Evolutionary conservation across 2,329 filamentous ascomycete species (phyloP).

Genomic region (Plectosphaerella cucumerina): DNA sequence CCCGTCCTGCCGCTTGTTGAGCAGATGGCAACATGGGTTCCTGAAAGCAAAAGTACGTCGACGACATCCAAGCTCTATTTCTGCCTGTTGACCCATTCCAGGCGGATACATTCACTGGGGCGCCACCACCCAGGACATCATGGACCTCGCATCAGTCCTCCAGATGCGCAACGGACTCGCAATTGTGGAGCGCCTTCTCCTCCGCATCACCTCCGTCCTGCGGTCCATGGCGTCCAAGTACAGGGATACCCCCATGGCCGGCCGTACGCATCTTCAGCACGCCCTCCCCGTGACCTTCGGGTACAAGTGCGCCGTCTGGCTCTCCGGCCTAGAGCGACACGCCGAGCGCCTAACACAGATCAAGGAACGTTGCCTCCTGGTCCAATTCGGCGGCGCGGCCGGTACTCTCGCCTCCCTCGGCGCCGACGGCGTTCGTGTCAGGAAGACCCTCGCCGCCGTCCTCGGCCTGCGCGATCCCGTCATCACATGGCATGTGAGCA

Average conservation of each 20-base stretch:
- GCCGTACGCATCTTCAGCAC: conserved; percentile 53
- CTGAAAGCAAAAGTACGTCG: conserved; percentile 22
- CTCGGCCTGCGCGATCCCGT: conserved; percentile 42
- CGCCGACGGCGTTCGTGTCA: conserved; percentile 42
- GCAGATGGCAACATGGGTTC: conserved; percentile 35
- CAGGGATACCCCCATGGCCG: conserved; percentile 51
- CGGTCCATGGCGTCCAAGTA: conserved; percentile 37
- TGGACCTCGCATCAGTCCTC: conserved; percentile 49
- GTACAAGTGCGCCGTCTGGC: conserved; percentile 53
- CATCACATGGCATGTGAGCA: conserved; percentile 54
- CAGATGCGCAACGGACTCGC: conserved; percentile 47
- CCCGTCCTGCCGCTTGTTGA: conserved; percentile 47
- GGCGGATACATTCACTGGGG: conserved; percentile 51
- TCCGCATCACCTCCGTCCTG: conserved; percentile 36
- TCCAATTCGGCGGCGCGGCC: conserved; percentile 53
- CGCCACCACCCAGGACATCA: conserved; percentile 56
- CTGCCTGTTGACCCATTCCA: background rate
- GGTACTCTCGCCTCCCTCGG: conserved; percentile 51
- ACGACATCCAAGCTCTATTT: no score
- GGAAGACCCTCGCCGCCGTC: conserved; percentile 42
- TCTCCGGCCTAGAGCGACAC: conserved; percentile 45
- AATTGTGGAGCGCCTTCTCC: conserved; percentile 40
- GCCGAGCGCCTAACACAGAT: conserved; percentile 42
- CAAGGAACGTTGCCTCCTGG: conserved; percentile 39
- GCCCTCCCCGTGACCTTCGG: conserved; percentile 53